Conservation (phyloP, 2,329 filamentous ascomycete species). For the Fusarium buharicum region DNA sequence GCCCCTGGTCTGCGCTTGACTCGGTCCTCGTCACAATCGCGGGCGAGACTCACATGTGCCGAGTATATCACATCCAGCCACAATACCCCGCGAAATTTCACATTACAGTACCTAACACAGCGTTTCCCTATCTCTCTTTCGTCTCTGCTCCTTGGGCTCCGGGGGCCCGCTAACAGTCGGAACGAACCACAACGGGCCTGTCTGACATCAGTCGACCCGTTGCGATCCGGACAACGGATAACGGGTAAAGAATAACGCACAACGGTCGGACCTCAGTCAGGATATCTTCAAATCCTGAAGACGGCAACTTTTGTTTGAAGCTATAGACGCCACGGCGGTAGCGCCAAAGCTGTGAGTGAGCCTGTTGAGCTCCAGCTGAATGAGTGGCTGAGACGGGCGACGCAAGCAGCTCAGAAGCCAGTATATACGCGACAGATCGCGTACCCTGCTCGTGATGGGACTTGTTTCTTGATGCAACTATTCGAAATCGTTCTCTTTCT, state of each 20-base stretch:
- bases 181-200: conserved; percentile 39
- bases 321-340: conserved; percentile 2
- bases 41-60: conserved; percentile 33
- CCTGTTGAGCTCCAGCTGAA: conserved; percentile 15
- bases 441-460: conserved; percentile 40
- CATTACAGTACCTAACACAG: conserved; percentile 5
- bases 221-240: conserved; percentile 8
- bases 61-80: conserved; percentile 19
- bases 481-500: conserved; percentile 7
- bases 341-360: conserved; percentile 9
- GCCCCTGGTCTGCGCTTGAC: conserved; percentile 24
- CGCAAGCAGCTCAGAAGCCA: conserved; percentile 21
- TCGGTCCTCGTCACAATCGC: conserved; percentile 27
- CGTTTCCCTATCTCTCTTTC: conserved; percentile 5
- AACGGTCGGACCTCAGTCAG: conserved; percentile 1
- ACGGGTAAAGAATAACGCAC: neutral
- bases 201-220: conserved; percentile 10
- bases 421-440: conserved; percentile 32
- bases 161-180: conserved; percentile 33
- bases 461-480: conserved; percentile 24
- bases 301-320: neutral
- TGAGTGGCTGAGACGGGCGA: conserved; percentile 23
- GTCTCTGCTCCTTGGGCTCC: conserved; percentile 16
- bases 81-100: conserved; percentile 31
- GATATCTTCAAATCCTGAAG: conserved; percentile 1